These are phyloP conservation scores for Ceratocystis smalleyi DNA, from an alignment of 2,329 filamentous ascomycete species.

Conservation along the genomic window DNA sequence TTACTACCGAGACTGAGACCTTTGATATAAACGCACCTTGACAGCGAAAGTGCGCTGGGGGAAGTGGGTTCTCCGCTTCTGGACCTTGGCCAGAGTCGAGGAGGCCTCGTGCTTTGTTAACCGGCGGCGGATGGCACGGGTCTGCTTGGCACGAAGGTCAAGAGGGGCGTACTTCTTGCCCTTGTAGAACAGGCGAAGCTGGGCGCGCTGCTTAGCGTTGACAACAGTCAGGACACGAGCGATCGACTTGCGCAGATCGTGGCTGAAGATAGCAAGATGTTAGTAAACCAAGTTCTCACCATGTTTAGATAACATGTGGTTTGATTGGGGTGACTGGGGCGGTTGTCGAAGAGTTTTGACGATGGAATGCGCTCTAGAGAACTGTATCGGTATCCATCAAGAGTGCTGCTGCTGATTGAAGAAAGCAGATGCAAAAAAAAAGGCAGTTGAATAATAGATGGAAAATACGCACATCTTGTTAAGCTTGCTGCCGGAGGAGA, in stretches of 20 bases:
- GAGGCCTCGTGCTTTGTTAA: slow-evolving; percentile 82
- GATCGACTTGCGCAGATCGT: slow-evolving; percentile 99
- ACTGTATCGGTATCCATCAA: background rate
- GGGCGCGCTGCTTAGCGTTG: slow-evolving; percentile 97
- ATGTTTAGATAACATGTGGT: background rate
- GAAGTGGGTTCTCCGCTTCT: slow-evolving; percentile 93
- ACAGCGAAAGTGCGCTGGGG: slow-evolving; percentile 97
- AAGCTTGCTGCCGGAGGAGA: slow-evolving; percentile 87
- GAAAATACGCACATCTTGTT: slow-evolving; percentile 69
- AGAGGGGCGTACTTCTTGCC: slow-evolving; percentile 99
- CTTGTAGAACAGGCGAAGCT: slow-evolving; percentile 99
- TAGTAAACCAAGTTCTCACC: slow-evolving; percentile 17
- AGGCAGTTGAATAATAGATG: background rate
- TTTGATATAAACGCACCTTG: slow-evolving; percentile 48
- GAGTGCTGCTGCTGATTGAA: background rate
- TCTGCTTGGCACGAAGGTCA: slow-evolving; percentile 97
- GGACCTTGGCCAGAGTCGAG: slow-evolving; percentile 78
- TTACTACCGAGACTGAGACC: background rate
- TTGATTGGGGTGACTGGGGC: background rate
- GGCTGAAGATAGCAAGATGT: slow-evolving; percentile 38
- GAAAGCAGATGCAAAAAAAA: background rate
- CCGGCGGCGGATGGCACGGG: slow-evolving; percentile 90
- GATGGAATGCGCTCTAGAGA: background rate
- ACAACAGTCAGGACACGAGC: slow-evolving; percentile 97
- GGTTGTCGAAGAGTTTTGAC: background rate